These are phyloP conservation scores for Kodamaea arcana DNA, from an alignment of 1,139 yeast species.

Conservation along the genomic window DNA sequence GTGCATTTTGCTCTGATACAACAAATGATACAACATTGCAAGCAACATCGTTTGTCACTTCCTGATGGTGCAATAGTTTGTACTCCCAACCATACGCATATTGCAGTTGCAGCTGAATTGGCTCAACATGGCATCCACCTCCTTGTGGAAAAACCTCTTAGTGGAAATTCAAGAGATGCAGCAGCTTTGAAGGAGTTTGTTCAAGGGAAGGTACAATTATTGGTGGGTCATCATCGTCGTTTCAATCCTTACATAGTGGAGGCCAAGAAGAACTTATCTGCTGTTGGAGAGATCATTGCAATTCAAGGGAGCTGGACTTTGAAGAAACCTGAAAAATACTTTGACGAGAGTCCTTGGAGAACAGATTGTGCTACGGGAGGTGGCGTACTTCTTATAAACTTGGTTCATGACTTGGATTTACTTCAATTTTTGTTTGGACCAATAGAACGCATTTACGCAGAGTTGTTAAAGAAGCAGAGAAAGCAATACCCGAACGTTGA, in stretches of 20 bases:
- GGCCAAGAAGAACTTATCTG: constrained; percentile 27
- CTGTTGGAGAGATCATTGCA: constrained; percentile 32
- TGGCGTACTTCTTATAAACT: constrained; percentile 36
- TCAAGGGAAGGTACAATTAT: constrained; percentile 21
- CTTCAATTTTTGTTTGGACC: constrained; percentile 38
- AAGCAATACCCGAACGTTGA: constrained; percentile 28
- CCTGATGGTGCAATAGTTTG: constrained; percentile 41
- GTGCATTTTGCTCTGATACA: constrained; percentile 25
- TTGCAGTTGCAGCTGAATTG: constrained; percentile 28
- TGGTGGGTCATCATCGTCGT: constrained; percentile 40
- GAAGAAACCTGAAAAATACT: constrained; percentile 32
- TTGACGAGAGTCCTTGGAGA: constrained; percentile 33
- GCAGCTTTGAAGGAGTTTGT: constrained; percentile 26
- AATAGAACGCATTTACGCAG: constrained; percentile 35
- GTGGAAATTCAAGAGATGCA: constrained; percentile 29
- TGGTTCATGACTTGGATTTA: constrained; percentile 40
- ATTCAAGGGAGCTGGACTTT: constrained; percentile 40
- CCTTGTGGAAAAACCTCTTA: constrained; percentile 37
- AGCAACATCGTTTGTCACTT: constrained; percentile 13
- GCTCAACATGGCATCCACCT: constrained; percentile 32
- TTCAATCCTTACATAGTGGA: constrained; percentile 36
- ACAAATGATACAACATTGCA: constrained; percentile 26
- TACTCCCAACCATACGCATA: constrained; percentile 40
- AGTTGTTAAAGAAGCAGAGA: constrained; percentile 30
- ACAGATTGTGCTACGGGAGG: constrained; percentile 31